Conservation (phyloP, 2,329 filamentous ascomycete species). For the Alternaria postmessia region DNA sequence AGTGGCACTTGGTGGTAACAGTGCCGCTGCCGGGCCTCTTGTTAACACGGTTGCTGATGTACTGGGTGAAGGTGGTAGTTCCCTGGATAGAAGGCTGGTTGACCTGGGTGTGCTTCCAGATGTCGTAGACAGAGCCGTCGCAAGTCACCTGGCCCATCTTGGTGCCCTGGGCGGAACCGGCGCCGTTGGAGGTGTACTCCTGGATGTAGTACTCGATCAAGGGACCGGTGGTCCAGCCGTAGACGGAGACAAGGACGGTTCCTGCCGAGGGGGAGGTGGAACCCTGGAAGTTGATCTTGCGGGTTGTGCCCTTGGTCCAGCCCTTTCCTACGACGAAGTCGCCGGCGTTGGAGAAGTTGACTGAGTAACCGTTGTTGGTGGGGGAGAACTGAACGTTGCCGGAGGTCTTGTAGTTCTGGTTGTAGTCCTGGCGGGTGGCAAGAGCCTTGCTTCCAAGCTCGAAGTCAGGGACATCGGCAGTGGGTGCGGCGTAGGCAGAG, state of each 20-base stretch:
- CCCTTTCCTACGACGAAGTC: constrained; percentile 47
- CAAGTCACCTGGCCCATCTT: constrained; percentile 38
- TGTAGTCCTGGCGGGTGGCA: constrained; percentile 41
- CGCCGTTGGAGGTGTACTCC: constrained; percentile 57
- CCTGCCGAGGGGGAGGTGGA: constrained; percentile 33
- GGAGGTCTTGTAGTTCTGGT: constrained; percentile 46
- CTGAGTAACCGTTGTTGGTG: constrained; percentile 39
- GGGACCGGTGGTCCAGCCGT: constrained; percentile 64
- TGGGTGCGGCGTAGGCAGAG: constrained; percentile 33
- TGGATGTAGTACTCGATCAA: constrained; percentile 61
- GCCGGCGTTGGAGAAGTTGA: constrained; percentile 37
- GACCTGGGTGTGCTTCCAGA: constrained; percentile 42
- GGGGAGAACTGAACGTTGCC: constrained; percentile 42
- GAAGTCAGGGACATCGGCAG: constrained; percentile 39
- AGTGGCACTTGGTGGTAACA: constrained; percentile 42
- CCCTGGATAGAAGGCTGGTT: constrained; percentile 59
- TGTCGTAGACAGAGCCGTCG: constrained; percentile 43
- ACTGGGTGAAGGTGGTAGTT: constrained; percentile 61
- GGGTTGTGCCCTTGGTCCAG: constrained; percentile 41
- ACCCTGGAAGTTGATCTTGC: constrained; percentile 41
- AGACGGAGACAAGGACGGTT: constrained; percentile 52
- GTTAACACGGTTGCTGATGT: constrained; percentile 50
- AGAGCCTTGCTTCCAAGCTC: constrained; percentile 32
- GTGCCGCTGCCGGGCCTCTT: constrained; percentile 42
- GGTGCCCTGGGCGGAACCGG: constrained; percentile 37